Evolutionary conservation across 2,329 filamentous ascomycete genomes (phyloP).

Genomic region (Pyrenophora tritici-repentis): DNA sequence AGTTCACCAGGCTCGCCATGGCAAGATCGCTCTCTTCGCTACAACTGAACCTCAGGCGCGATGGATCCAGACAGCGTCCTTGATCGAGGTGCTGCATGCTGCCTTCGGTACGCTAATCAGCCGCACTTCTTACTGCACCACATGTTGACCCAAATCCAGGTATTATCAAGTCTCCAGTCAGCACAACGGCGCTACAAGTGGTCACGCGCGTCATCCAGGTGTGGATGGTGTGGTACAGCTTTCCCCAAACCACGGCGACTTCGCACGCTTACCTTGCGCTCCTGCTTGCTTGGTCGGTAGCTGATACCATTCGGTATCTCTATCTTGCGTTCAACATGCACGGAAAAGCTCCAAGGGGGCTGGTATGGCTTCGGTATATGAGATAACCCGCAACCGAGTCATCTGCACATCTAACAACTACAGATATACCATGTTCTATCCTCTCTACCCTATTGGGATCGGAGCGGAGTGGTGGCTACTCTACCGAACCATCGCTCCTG

Average conservation of each 20-base stretch:
- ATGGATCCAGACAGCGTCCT: constrained; percentile 27
- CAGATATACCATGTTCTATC: constrained; percentile 32
- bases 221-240: constrained; percentile 35
- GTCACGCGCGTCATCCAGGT: constrained; percentile 35
- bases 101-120: constrained; percentile 17
- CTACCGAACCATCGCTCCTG: constrained; percentile 21
- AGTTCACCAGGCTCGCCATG: neutral
- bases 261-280: constrained; percentile 26
- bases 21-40: constrained; percentile 15
- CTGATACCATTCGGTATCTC: constrained; percentile 28
- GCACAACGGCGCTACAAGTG: constrained; percentile 30
- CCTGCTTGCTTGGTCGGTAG: constrained; percentile 29
- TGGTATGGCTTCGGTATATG: constrained; percentile 29
- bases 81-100: constrained; percentile 30
- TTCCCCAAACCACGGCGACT: constrained; percentile 22
- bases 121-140: neutral
- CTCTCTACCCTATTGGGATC: constrained; percentile 35
- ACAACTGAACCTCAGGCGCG: constrained; percentile 19
- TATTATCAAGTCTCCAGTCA: constrained; percentile 29
- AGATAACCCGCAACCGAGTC: neutral
- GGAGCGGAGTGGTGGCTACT: constrained; percentile 36
- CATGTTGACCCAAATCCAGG: constrained; percentile 11
- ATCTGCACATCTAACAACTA: neutral
- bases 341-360: constrained; percentile 12
- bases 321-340: constrained; percentile 32